Conservation (phyloP, 768 basidiomycete species). For the Russula foetens region DNA sequence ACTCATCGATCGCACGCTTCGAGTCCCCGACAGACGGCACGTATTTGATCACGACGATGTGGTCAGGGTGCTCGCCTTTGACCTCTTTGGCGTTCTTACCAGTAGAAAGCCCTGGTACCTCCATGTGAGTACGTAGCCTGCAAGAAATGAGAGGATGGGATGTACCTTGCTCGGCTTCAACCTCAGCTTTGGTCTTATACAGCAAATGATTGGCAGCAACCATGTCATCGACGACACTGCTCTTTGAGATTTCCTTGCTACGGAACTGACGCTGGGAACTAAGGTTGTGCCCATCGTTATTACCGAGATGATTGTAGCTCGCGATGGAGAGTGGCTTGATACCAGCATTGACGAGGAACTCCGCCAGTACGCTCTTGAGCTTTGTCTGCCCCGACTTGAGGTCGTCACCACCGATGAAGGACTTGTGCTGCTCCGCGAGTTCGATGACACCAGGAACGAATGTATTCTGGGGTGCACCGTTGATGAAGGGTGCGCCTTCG, state of each 20-base stretch:
- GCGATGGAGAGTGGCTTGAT: constrained; percentile 97
- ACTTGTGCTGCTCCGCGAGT: constrained; percentile 80
- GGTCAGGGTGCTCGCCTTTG: constrained; percentile 97
- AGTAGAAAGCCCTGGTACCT: constrained; percentile 30
- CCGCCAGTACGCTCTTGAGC: constrained; percentile 93
- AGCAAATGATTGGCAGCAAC: constrained; percentile 83
- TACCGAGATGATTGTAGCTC: constrained; percentile 97
- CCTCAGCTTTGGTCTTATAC: constrained; percentile 68
- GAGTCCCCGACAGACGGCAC: constrained; percentile 95
- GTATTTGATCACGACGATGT: constrained; percentile 95
- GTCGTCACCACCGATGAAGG: constrained; percentile 97
- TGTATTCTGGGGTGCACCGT: constrained; percentile 98
- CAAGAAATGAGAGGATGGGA: background rate
- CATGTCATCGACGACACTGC: constrained; percentile 97
- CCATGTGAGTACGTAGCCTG: background rate
- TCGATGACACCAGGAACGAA: constrained; percentile 93
- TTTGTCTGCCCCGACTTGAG: constrained; percentile 98
- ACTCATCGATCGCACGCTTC: constrained; percentile 99
- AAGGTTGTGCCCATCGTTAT: constrained; percentile 94
- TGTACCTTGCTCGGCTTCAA: constrained; percentile 14
- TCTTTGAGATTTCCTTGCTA: constrained; percentile 98
- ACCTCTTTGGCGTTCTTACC: constrained; percentile 40
- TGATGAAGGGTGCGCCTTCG: constrained; percentile 92
- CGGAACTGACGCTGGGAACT: constrained; percentile 89
- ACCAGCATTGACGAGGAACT: constrained; percentile 97